Base-by-base conservation (phyloP, 176 grass and related monocot genomes). In the Avena atlantica region DNA sequence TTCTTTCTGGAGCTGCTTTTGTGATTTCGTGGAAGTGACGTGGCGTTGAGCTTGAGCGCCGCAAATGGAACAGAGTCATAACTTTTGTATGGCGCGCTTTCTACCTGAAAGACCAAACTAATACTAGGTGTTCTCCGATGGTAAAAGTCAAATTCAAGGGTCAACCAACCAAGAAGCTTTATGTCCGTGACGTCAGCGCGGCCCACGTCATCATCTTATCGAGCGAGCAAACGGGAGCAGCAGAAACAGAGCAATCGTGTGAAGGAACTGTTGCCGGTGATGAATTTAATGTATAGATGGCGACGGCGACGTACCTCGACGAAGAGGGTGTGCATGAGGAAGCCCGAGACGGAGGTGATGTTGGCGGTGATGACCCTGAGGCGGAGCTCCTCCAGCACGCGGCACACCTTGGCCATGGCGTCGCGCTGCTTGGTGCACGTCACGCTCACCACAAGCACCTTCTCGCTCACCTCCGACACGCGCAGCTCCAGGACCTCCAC, bases 331-430 rank as follows among this genome's bases (percentile, higher is more conserved):
- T 98, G 88, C 23, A 92, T 77, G 56, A 94, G 90, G 57, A 71
- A 89, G 0, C 84, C 93, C 1, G 92, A 90, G 58, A 94, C 88
- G 13, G 90, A 87, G 24, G 90, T 91, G 88, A 98, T 75, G 84
- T 62, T 98, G 40, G 91, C 88, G 3, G 96, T 91, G 88, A 98
- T 91, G 50, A 94, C 76, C 19, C 88, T 80, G 83, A 97, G 91
- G 31, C 76, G 77, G 64, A 99, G 94, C 13, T 88, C 93, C 81
- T 94, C 94, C 1, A 99, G 84, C 16, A 88, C 81, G 60, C 90
- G 84, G 72, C 94, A 96, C 27, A 99, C 81, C 51, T 83, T 87
- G 23, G 83, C 83, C 89, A 96, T 93, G 83, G 97, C 68, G 83
- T 92, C 89, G 14, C 84, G 81, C 23, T 87, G 88, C 85, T 96